These are phyloP conservation scores for Hymenoscyphus occultus DNA, from an alignment of 2,329 filamentous ascomycete species.

Conservation along the genomic window DNA sequence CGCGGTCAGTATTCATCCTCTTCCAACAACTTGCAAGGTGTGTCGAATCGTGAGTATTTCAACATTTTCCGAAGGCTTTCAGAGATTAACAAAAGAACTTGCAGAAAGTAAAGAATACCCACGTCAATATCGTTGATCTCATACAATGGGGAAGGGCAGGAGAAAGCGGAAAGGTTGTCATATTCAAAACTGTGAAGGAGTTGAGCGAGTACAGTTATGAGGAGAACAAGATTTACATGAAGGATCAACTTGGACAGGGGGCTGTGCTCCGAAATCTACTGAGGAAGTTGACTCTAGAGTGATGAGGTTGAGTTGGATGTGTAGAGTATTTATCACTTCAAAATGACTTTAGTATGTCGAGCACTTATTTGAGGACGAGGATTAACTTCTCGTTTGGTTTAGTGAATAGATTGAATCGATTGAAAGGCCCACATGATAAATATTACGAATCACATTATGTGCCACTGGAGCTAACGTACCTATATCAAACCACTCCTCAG, in stretches of 20 bases:
- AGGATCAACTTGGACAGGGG: background rate
- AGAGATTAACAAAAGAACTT: background rate
- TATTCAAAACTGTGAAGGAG: background rate
- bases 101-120: constrained; percentile 8
- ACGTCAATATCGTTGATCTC: constrained; percentile 17
- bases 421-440: no score
- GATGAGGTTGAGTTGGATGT: no score
- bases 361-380: no score
- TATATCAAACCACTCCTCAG: no score
- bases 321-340: no score
- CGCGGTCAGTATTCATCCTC: constrained; percentile 11
- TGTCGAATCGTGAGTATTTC: constrained; percentile 13
- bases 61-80: background rate
- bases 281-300: background rate
- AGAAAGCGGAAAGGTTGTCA: background rate
- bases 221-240: background rate
- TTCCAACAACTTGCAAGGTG: constrained; percentile 11
- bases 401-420: no score
- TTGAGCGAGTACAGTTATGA: background rate
- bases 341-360: no score
- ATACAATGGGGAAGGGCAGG: constrained; percentile 14
- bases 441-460: no score
- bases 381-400: no score
- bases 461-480: no score
- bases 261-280: background rate